These are phyloP conservation scores for Aspergillaceae sp. DNA, from an alignment of 2,329 filamentous ascomycete genomes.

Conservation along the genomic window DNA sequence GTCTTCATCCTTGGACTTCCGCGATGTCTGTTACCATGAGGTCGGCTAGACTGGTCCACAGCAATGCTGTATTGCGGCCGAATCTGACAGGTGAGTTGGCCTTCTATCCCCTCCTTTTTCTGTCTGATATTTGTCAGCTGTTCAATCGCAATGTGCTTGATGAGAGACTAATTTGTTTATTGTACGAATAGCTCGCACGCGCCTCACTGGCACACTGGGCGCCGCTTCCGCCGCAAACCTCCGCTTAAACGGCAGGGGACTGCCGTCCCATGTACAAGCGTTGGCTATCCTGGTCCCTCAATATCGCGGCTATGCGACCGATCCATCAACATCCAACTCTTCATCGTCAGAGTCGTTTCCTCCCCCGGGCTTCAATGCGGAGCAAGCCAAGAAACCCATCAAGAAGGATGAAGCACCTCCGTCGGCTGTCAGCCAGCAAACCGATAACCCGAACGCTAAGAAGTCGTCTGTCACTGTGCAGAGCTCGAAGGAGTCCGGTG, in stretches of 20 bases:
- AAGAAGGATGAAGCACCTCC: conserved; percentile 44
- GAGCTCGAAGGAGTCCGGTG: conserved; percentile 46
- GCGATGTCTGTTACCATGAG: conserved; percentile 33
- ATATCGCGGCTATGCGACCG: conserved; percentile 45
- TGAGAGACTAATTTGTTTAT: conserved; percentile 1
- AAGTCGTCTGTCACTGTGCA: conserved; percentile 21
- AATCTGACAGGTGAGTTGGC: conserved; percentile 19
- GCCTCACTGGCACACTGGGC: conserved; percentile 22
- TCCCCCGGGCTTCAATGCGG: conserved; percentile 84
- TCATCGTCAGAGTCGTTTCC: conserved; percentile 50
- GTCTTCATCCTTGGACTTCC: conserved; percentile 19
- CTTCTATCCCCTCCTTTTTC: background rate
- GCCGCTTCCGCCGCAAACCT: conserved; percentile 25
- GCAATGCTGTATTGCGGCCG: conserved; percentile 23
- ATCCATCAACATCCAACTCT: conserved; percentile 44
- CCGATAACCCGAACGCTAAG: conserved; percentile 32
- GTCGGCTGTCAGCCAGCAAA: conserved; percentile 24
- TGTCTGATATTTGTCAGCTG: no score
- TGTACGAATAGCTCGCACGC: conserved; percentile 22
- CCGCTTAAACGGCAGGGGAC: conserved; percentile 24
- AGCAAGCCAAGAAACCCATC: conserved; percentile 78
- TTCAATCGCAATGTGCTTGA: background rate
- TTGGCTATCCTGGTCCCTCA: conserved; percentile 50
- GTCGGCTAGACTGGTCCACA: conserved; percentile 31
- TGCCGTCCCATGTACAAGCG: conserved; percentile 47